Evolutionary conservation across 176 grass and related monocot genomes (phyloP).

Genomic region (Zea luxurians): DNA sequence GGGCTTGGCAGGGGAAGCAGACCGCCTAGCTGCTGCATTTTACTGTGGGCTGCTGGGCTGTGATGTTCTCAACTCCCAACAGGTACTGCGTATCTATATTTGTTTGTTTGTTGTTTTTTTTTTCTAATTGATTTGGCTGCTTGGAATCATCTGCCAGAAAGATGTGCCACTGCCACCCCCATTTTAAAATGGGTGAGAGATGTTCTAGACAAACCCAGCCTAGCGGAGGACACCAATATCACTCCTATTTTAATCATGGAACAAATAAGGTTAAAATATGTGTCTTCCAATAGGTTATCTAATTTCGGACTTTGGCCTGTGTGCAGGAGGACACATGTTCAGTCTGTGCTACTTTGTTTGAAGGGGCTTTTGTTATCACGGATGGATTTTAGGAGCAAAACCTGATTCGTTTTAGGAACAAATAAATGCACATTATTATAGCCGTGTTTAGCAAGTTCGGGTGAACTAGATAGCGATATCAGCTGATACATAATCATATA

Average conservation of each 20-base stretch:
- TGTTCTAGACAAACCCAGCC: conserved; percentile 28
- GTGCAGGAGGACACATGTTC: conserved; percentile 4
- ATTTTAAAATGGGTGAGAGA: conserved; percentile 12
- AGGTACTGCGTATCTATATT: neutral
- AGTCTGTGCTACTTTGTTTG: neutral
- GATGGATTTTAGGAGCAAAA: neutral
- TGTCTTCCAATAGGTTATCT: neutral
- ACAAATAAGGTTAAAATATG: neutral
- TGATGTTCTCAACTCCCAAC: conserved; percentile 1
- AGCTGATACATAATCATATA: too few species aligned
- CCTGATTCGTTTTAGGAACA: neutral
- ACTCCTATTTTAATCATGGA: conserved; percentile 28
- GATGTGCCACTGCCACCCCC: neutral
- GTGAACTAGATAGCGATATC: too few species aligned
- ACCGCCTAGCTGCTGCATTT: neutral
- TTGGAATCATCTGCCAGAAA: neutral
- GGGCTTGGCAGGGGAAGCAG: conserved; percentile 27
- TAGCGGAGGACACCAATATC: neutral
- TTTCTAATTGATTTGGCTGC: neutral
- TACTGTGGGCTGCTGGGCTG: neutral
- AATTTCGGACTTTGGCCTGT: neutral
- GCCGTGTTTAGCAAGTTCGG: too few species aligned
- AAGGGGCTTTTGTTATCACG: neutral
- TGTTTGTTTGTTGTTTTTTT: neutral
- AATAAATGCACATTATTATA: too few species aligned